A percentile compares a stretch with the other conserved stretches of the same genome.
These are phyloP conservation scores for Poronia punctata DNA, from an alignment of 495 filamentous ascomycete genomes.

Conservation along the genomic window DNA sequence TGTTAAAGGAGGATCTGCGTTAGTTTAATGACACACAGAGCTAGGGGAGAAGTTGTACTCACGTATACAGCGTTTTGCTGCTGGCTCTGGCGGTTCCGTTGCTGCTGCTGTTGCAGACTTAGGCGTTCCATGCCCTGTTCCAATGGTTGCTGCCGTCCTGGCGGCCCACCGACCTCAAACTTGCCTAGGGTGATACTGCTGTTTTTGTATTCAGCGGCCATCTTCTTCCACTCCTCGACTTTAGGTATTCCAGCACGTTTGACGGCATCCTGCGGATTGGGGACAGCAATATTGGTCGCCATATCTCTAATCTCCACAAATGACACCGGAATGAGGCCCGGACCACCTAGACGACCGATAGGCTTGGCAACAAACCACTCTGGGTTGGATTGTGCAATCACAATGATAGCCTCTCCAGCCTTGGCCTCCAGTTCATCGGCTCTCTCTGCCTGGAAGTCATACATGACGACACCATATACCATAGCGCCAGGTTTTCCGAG, in stretches of 20 bases:
- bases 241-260: constrained; percentile 86
- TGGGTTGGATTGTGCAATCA: constrained; percentile 98
- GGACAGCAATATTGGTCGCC: constrained; percentile 73
- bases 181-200: constrained; percentile 94
- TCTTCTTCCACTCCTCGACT: constrained; percentile 99
- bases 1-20: constrained; percentile 13
- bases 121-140: constrained; percentile 72
- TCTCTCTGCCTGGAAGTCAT: constrained; percentile 92
- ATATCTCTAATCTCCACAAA: constrained; percentile 97
- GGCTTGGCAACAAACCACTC: constrained; percentile 99
- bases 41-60: constrained; percentile 14
- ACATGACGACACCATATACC: constrained; percentile 94
- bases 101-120: constrained; percentile 58
- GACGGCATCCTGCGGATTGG: constrained; percentile 81
- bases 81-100: constrained; percentile 37
- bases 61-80: constrained; percentile 35
- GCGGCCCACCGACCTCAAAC: constrained; percentile 56
- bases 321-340: constrained; percentile 91
- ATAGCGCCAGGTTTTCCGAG: constrained; percentile 69
- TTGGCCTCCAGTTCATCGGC: constrained; percentile 94
- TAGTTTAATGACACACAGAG: constrained; percentile 3
- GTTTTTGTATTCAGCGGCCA: constrained; percentile 98
- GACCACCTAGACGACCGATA: constrained; percentile 87
- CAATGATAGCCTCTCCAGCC: constrained; percentile 91
- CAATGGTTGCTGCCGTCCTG: constrained; percentile 38